Percentiles rank a stretch among this genome's conserved stretches.
These are phyloP conservation scores for Starmerella vitae DNA, from an alignment of 805 yeast genomes.

Conservation along the genomic window DNA sequence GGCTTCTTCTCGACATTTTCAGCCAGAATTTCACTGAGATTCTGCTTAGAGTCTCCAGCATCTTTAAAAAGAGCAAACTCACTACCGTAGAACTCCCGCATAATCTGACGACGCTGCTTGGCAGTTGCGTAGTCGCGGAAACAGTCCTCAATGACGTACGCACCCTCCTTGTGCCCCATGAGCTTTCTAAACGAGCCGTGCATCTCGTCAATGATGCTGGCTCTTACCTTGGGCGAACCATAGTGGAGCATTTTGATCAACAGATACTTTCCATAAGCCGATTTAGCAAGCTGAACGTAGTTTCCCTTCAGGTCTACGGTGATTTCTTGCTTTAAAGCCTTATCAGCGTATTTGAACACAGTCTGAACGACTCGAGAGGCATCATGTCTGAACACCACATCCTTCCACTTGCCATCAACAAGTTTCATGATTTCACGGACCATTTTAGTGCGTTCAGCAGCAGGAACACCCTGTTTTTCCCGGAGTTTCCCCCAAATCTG, in stretches of 20 bases:
- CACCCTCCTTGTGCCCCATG: constrained; percentile 96
- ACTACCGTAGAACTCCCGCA: constrained; percentile 93
- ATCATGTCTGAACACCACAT: constrained; percentile 87
- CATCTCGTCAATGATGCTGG: constrained; percentile 61
- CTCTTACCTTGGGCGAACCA: constrained; percentile 73
- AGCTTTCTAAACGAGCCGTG: constrained; percentile 84
- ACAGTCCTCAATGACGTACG: constrained; percentile 90
- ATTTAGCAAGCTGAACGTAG: constrained; percentile 71
- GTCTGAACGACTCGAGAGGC: constrained; percentile 94
- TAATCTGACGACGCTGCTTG: constrained; percentile 78
- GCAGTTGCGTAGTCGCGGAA: constrained; percentile 71
- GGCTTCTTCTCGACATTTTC: constrained; percentile 68
- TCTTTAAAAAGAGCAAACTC: constrained; percentile 85
- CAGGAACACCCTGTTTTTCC: constrained; percentile 64
- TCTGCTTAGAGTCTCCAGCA: constrained; percentile 46
- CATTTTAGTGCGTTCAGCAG: constrained; percentile 52
- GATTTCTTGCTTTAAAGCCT: constrained; percentile 61
- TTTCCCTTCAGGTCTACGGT: constrained; percentile 57
- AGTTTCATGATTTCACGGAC: constrained; percentile 77
- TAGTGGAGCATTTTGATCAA: constrained; percentile 80
- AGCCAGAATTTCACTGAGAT: constrained; percentile 49
- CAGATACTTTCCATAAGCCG: constrained; percentile 86
- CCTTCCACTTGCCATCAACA: constrained; percentile 53
- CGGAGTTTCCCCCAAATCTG: constrained; percentile 82
- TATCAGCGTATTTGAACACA: constrained; percentile 69